These are phyloP conservation scores for Amborella trichopoda DNA, from an alignment of 164 flowering plant species.

Conservation along the genomic window DNA sequence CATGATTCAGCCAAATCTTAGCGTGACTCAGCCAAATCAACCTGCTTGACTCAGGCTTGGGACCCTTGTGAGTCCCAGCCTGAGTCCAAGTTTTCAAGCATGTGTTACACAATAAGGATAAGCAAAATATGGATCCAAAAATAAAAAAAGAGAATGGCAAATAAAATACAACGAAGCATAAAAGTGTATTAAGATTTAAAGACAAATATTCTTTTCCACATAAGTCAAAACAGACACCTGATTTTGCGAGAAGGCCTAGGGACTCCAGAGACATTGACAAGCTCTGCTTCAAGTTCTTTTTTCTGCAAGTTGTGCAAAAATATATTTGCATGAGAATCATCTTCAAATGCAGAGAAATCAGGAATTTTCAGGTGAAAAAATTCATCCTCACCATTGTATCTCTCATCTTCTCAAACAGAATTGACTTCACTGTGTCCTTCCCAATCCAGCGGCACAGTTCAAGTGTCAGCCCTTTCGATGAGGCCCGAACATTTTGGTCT, in stretches of 20 bases:
- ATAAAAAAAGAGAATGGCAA: too few relatives aligned
- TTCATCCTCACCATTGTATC: constrained; percentile 80
- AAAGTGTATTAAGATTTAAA: too few relatives aligned
- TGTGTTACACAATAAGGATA: too few relatives aligned
- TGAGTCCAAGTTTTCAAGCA: too few relatives aligned
- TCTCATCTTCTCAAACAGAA: constrained; percentile 94
- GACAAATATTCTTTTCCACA: too few relatives aligned
- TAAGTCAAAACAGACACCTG: constrained; percentile 42
- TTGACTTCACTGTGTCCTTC: constrained; percentile 88
- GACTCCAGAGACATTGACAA: constrained; percentile 68
- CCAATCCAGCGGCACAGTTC: constrained; percentile 99
- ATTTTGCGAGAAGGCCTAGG: constrained; percentile 92
- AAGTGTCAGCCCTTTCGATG: constrained; percentile 92
- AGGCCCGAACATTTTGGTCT: constrained; percentile 98
- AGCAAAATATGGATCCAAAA: too few relatives aligned
- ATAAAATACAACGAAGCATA: too few relatives aligned
- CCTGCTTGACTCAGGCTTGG: too few relatives aligned
- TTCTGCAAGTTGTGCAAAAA: constrained; percentile 31
- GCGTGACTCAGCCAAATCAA: too few relatives aligned
- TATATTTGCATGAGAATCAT: background rate
- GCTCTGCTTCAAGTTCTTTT: constrained; percentile 99
- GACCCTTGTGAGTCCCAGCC: too few relatives aligned
- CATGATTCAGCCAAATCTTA: too few relatives aligned
- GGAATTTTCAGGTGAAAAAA: background rate
- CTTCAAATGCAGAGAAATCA: background rate